These are phyloP conservation scores for Hirsutella thompsonii DNA, from an alignment of 2,329 filamentous ascomycete species.

Conservation along the genomic window DNA sequence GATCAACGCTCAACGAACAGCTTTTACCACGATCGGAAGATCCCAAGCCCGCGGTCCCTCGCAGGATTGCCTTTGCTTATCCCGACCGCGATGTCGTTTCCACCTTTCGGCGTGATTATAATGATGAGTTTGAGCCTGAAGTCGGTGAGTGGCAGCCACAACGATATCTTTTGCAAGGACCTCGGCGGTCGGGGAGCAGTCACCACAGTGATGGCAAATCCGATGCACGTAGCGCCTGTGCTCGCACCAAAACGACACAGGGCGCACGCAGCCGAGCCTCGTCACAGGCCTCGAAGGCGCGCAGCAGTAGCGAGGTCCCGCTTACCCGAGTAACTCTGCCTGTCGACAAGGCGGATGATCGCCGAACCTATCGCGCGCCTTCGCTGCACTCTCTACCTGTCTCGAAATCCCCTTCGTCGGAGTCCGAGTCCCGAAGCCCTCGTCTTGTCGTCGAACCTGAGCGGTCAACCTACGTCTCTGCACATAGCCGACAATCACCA, in stretches of 20 bases:
- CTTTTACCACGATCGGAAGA: constrained; percentile 8
- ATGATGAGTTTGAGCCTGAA: not conserved
- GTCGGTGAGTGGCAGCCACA: not conserved
- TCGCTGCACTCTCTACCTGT: not conserved
- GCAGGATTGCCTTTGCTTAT: not conserved
- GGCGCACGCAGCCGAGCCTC: not conserved
- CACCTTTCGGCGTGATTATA: not conserved
- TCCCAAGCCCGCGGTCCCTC: not conserved
- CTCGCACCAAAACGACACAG: not conserved
- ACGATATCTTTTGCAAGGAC: not conserved
- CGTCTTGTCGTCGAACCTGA: not conserved
- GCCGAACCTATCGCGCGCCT: not conserved
- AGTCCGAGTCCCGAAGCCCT: not conserved
- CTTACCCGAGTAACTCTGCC: not conserved
- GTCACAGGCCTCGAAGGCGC: not conserved
- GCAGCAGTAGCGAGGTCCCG: constrained; percentile 1
- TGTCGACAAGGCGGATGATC: not conserved
- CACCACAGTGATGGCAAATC: not conserved
- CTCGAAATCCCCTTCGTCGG: not conserved
- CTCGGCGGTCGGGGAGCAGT: not conserved
- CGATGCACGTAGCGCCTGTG: not conserved
- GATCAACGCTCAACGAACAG: constrained; percentile 7
- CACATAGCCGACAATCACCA: not conserved
- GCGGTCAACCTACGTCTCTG: not conserved
- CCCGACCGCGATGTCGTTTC: not conserved